These are phyloP conservation scores for Byssochlamys sp. DNA, from an alignment of 2,329 filamentous ascomycete genomes.

Conservation along the genomic window DNA sequence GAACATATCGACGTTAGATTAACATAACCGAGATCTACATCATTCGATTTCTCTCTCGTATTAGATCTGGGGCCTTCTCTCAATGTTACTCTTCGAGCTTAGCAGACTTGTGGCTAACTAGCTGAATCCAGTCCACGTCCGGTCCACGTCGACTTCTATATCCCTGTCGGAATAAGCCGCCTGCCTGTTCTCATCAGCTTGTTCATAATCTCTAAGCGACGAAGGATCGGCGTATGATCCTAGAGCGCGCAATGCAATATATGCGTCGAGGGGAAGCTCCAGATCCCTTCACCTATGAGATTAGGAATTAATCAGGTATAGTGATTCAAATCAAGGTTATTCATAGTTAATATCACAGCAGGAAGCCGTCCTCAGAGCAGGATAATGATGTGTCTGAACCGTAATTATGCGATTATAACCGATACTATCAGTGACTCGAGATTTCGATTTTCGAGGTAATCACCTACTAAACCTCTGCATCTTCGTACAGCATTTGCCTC, in stretches of 20 bases:
- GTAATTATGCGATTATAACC: background rate
- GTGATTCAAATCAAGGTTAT: background rate
- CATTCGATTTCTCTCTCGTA: too few relatives aligned
- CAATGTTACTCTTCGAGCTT: background rate
- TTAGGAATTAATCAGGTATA: background rate
- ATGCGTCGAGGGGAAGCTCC: background rate
- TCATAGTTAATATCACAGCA: background rate
- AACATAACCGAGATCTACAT: too few relatives aligned
- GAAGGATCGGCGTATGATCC: background rate
- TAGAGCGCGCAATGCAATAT: background rate
- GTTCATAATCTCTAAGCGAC: background rate
- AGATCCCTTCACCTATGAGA: background rate
- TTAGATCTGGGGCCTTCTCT: background rate
- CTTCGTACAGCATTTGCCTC: background rate
- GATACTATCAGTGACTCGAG: background rate
- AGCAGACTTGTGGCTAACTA: background rate
- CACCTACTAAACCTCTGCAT: background rate
- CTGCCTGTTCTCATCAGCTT: background rate
- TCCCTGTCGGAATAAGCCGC: background rate
- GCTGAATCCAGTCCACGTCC: background rate
- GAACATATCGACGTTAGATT: too few relatives aligned
- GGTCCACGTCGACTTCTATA: background rate
- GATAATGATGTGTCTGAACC: background rate
- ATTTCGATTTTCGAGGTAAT: background rate
- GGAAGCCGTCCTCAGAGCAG: background rate